Evolutionary conservation across 2,329 filamentous ascomycete genomes (phyloP), one percentile per base, ranked within the genome.

Genomic region (Penicillium sp.): DNA sequence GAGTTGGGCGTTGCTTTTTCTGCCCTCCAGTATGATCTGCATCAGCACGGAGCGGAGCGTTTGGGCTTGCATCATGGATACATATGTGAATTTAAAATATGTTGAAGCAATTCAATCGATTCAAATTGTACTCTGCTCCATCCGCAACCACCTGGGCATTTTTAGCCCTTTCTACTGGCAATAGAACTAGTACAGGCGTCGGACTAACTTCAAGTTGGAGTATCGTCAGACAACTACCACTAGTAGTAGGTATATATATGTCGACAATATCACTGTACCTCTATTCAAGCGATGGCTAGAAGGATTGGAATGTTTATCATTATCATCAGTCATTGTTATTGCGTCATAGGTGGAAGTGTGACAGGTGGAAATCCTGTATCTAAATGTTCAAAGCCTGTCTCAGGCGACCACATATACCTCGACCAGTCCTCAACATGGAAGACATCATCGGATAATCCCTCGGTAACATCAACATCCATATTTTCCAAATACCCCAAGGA

Each of bases 371-470:
- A 56, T 5, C 55, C 58, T n/a, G 51, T 61, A 55, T 63, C 59
- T 44, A 63, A 44, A 56, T 61, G 59, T 46, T 63, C 60, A 15
- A 63, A 59, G 24, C 61, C 61, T 3, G 54, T 63, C 47, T 63
- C 59, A 7, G 59, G 52, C 20, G 61, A 61, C 59, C 59, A 63
- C 58, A 63, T 61, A 49, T 61, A 63, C 32, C 61, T 45, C 8
- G 61, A 61, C 61, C 61, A 63, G 50, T 63, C 61, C 41, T 63
- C 59, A 10, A 63, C 59, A 42, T 58, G 54, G 18, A 61, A 63
- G 10, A 50, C 39, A 4, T 60, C 59, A 17, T 62, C 61, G 13
- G 52, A 30, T 44, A 63, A 33, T 2, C 55, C 55, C 24, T 52
- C 57, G 1, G 52, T 52, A 10, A 60, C 7, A 51, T 62, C 59